These are phyloP conservation scores for Ceratocystis diversiconidia DNA, from an alignment of 2,329 filamentous ascomycete genomes.

Conservation along the genomic window DNA sequence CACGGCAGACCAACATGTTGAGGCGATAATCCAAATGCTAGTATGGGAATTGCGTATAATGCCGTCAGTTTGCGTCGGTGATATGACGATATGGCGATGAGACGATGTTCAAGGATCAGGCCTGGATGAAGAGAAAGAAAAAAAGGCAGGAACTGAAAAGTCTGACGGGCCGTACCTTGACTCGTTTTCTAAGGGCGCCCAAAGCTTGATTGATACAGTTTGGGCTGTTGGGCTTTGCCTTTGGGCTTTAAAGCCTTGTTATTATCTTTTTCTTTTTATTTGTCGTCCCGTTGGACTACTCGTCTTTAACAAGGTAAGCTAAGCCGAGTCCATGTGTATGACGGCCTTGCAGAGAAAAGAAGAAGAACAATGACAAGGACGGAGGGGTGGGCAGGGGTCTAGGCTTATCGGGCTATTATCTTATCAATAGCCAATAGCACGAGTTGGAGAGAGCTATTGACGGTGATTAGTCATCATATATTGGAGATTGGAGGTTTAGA, in stretches of 20 bases:
- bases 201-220: not conserved
- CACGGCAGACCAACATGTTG: slow-evolving; percentile 16
- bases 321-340: not conserved
- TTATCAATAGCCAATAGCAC: not conserved
- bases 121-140: not conserved
- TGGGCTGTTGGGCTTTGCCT: not conserved
- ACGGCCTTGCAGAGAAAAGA: not conserved
- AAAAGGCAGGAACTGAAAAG: slow-evolving; percentile 2
- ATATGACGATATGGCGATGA: not conserved
- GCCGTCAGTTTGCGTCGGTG: no score
- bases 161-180: not conserved
- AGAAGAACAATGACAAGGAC: not conserved
- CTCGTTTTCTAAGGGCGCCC: not conserved
- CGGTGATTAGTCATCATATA: not conserved
- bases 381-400: not conserved
- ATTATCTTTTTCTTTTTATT: not conserved
- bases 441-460: not conserved
- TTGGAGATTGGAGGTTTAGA: no score
- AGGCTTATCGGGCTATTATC: not conserved
- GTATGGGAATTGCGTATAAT: no score
- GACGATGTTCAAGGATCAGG: not conserved
- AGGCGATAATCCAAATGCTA: not conserved
- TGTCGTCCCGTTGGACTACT: not conserved
- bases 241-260: not conserved
- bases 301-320: not conserved